Evolutionary conservation across 169 alveolate genomes (phyloP).

Genomic region (Babesia bovis): DNA sequence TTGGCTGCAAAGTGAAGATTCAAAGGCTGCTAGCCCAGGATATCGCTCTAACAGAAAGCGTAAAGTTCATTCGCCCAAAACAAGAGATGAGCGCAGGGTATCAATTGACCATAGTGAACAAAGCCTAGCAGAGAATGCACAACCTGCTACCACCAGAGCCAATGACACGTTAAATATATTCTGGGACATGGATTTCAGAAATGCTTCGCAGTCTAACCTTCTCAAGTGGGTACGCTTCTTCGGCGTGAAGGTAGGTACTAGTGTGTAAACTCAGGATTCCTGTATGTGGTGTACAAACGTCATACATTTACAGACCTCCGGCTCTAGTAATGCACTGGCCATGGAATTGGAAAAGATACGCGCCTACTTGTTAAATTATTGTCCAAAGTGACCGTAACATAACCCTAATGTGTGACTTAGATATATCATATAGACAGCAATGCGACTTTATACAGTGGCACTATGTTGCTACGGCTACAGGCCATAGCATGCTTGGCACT

Average conservation of each 20-base stretch:
- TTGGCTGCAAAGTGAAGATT: conserved; percentile 3
- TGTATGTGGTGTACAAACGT: background rate
- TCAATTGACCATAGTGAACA: background rate
- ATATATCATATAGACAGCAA: background rate
- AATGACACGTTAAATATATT: conserved; percentile 37
- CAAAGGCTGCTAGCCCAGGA: background rate
- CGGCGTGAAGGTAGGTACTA: conserved; percentile 61
- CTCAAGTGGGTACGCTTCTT: conserved; percentile 38
- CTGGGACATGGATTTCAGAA: conserved; percentile 48
- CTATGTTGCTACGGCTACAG: conserved; percentile 26
- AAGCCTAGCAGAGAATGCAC: background rate
- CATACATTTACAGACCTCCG: conserved; percentile 10
- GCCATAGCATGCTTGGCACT: background rate
- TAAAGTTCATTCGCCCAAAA: background rate
- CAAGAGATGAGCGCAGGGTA: background rate
- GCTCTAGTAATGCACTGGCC: background rate
- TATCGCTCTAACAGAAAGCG: background rate
- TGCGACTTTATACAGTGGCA: background rate
- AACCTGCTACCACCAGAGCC: conserved; percentile 1
- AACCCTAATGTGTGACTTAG: conserved; percentile 4
- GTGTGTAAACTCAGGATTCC: background rate
- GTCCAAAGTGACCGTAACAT: conserved; percentile 4
- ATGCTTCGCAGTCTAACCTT: conserved; percentile 21
- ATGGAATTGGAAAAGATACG: conserved; percentile 19
- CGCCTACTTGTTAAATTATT: background rate